Evolutionary conservation across 305 asterid genomes (phyloP).

Genomic region (Fraxinus paxiana): DNA sequence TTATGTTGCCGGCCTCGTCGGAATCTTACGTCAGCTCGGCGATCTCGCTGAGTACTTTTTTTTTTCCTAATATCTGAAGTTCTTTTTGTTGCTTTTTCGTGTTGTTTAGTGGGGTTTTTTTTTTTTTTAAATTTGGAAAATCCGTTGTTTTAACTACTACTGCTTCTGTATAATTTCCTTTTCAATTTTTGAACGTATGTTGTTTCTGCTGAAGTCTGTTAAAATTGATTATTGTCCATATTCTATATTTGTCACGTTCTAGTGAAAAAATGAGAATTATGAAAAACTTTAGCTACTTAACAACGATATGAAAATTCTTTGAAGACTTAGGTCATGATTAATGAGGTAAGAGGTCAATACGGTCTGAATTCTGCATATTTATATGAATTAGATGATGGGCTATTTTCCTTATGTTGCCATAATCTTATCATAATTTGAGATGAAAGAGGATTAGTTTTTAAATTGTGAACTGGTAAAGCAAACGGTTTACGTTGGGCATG

Average conservation of each 20-base stretch:
- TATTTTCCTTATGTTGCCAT: not conserved
- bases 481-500: not conserved
- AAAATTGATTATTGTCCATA: not conserved
- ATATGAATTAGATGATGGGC: not conserved
- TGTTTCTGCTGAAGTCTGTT: not conserved
- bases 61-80: not conserved
- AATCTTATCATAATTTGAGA: not conserved
- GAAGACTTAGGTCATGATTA: not conserved
- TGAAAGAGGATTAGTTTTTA: not conserved
- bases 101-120: not conserved
- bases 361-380: not conserved
- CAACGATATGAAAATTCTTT: not conserved
- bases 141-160: not conserved
- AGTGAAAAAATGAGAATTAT: not conserved
- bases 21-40: constrained; percentile 87
- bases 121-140: not conserved
- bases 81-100: not conserved
- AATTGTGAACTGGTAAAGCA: not conserved
- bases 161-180: not conserved
- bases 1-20: constrained; percentile 79
- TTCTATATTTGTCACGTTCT: not conserved
- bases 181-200: not conserved
- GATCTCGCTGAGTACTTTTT: constrained; percentile 73
- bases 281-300: not conserved
- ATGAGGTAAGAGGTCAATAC: not conserved